A percentile compares a stretch with the other conserved stretches of the same genome.
These are phyloP conservation scores for Desmodesmus armatus DNA, from an alignment of 139 green algal genomes.

Conservation along the genomic window DNA sequence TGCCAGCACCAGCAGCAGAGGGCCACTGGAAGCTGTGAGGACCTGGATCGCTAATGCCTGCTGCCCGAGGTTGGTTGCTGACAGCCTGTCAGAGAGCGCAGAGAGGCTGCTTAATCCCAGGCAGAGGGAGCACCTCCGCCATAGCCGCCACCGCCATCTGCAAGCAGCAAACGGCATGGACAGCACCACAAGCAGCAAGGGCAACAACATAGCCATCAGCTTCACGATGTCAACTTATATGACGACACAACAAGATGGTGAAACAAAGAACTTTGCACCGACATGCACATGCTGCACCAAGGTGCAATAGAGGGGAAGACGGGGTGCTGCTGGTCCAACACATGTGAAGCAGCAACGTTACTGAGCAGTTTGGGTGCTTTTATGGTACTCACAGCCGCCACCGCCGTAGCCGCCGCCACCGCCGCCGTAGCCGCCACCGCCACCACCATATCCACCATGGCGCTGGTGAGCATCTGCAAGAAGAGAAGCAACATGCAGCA, in stretches of 20 bases:
- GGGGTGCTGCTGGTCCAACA: too few species aligned
- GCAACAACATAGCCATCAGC: background rate
- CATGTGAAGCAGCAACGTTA: slow-evolving; percentile 20
- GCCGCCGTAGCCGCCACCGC: slow-evolving; percentile 50
- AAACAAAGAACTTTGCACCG: too few species aligned
- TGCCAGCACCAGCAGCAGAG: background rate
- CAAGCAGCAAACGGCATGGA: background rate
- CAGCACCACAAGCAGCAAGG: background rate
- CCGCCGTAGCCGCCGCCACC: slow-evolving; percentile 54
- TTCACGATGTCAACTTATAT: background rate
- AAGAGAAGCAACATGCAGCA: too few species aligned
- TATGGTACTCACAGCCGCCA: slow-evolving; percentile 48
- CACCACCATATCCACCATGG: slow-evolving; percentile 58
- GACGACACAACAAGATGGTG: too few species aligned
- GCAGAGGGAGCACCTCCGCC: slow-evolving; percentile 13
- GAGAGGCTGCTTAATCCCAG: slow-evolving; percentile 25
- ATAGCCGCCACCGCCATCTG: slow-evolving; percentile 20
- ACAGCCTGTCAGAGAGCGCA: slow-evolving; percentile 12
- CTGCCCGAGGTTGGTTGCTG: slow-evolving; percentile 41
- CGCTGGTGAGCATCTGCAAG: slow-evolving; percentile 35
- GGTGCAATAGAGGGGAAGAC: background rate
- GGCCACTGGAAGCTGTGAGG: background rate
- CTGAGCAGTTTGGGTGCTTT: slow-evolving; percentile 47
- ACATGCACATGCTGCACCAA: background rate
- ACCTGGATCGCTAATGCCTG: background rate